Conservation (phyloP, 164 flowering plant genomes). For the Chimonanthus salicifolius region DNA sequence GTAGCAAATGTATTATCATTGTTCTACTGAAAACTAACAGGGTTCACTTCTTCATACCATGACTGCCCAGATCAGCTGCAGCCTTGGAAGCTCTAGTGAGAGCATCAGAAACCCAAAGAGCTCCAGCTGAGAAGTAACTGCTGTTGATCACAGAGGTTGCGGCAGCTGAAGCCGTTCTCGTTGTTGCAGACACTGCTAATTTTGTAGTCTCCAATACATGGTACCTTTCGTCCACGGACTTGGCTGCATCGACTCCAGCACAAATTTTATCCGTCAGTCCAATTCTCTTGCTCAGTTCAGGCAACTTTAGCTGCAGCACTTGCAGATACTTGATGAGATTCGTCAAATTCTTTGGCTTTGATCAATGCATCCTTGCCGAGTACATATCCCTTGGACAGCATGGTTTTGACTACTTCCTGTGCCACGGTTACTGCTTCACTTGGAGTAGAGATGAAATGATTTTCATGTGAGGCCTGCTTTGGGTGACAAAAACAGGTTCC, state of each 20-base stretch:
- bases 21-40: too few species aligned
- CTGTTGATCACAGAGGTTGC: conserved; percentile 67
- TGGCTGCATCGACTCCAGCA: conserved; percentile 39
- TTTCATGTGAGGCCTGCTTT: conserved; percentile 26
- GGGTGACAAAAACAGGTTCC: neutral
- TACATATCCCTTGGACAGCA: conserved; percentile 76
- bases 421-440: conserved; percentile 76
- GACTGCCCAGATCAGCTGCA: conserved; percentile 67
- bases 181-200: conserved; percentile 51
- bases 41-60: conserved; percentile 12
- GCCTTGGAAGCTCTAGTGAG: conserved; percentile 60
- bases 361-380: conserved; percentile 67
- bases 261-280: conserved; percentile 55
- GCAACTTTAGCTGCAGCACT: conserved; percentile 66
- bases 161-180: conserved; percentile 61
- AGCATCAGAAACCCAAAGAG: conserved; percentile 76
- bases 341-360: conserved; percentile 83
- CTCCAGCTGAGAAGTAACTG: conserved; percentile 73
- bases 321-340: conserved; percentile 61
- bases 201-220: conserved; percentile 50
- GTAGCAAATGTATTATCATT: too few species aligned
- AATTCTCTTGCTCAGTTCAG: conserved; percentile 55
- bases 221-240: conserved; percentile 61
- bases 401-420: conserved; percentile 75
- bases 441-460: conserved; percentile 35